These are phyloP conservation scores for Collybia nuda DNA, from an alignment of 768 basidiomycete species.

Conservation along the genomic window DNA sequence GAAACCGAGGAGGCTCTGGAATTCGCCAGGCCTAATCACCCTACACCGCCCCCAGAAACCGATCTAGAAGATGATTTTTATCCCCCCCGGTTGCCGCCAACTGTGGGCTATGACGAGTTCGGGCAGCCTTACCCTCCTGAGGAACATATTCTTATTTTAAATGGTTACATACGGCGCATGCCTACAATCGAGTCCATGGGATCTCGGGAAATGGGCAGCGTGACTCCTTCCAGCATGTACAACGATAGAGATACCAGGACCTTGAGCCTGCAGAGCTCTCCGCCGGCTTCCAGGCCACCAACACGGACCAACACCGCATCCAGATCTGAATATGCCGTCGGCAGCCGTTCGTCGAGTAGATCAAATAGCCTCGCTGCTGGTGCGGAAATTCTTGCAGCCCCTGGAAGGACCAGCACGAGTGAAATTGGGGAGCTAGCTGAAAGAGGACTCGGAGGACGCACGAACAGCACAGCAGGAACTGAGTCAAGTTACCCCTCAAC, in stretches of 20 bases:
- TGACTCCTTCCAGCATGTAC: slow-evolving; percentile 20
- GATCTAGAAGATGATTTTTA: neutral
- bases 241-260: slow-evolving; percentile 18
- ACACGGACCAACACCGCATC: slow-evolving; percentile 37
- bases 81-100: slow-evolving; percentile 16
- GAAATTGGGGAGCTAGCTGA: slow-evolving; percentile 35
- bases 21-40: slow-evolving; percentile 29
- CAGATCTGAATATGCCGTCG: slow-evolving; percentile 23
- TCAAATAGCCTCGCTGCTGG: slow-evolving; percentile 30
- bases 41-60: slow-evolving; percentile 4
- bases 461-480: slow-evolving; percentile 7
- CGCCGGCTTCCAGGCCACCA: slow-evolving; percentile 33
- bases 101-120: slow-evolving; percentile 47
- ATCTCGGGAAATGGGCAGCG: slow-evolving; percentile 52
- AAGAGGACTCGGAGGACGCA: slow-evolving; percentile 10
- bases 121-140: slow-evolving; percentile 46
- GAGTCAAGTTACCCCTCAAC: slow-evolving; percentile 17
- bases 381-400: slow-evolving; percentile 26
- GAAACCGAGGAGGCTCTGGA: slow-evolving; percentile 52
- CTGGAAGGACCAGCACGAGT: slow-evolving; percentile 20
- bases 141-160: slow-evolving; percentile 58
- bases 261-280: slow-evolving; percentile 17
- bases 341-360: slow-evolving; percentile 35
- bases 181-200: slow-evolving; percentile 80
- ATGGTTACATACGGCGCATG: slow-evolving; percentile 70